Conservation (phyloP, 1,284 basidiomycete genomes). For the Fomitiporia mediterranea region DNA sequence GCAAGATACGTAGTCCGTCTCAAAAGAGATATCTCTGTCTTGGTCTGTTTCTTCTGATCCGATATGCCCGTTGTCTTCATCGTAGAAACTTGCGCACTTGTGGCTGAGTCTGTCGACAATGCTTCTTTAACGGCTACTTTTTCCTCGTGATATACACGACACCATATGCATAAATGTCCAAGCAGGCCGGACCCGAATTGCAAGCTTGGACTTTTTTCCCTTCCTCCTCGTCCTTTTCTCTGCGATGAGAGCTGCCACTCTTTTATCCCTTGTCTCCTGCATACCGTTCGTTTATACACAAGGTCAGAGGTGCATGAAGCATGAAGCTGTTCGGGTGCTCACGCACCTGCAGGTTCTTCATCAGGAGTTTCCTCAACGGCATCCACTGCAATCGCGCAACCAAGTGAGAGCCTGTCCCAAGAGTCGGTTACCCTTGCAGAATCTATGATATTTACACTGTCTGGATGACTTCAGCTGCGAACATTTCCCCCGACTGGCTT, state of each 20-base stretch:
- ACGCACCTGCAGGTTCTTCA: neutral
- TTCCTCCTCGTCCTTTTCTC: neutral
- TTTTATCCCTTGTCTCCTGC: neutral
- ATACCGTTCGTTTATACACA: constrained; percentile 3
- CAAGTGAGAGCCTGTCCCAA: neutral
- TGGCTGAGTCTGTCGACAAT: neutral
- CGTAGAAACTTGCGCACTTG: neutral
- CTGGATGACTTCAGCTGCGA: constrained; percentile 26
- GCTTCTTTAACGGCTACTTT: no score
- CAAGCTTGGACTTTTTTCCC: neutral
- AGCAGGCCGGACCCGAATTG: neutral
- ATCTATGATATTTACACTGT: neutral
- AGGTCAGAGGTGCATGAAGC: neutral
- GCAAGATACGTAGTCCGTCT: neutral
- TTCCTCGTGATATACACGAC: no score
- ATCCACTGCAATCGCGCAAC: neutral
- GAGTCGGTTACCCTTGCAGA: neutral
- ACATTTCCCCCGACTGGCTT: constrained; percentile 49
- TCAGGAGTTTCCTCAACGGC: constrained; percentile 1
- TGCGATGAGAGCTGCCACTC: constrained; percentile 2
- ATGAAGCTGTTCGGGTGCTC: neutral
- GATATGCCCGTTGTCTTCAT: neutral
- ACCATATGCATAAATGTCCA: no score
- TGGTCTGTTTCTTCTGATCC: neutral
- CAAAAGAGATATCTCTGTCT: neutral